Evolutionary conservation across 192 early-diverging fungal species (phyloP).

Genomic region (Coemansia sp.): DNA sequence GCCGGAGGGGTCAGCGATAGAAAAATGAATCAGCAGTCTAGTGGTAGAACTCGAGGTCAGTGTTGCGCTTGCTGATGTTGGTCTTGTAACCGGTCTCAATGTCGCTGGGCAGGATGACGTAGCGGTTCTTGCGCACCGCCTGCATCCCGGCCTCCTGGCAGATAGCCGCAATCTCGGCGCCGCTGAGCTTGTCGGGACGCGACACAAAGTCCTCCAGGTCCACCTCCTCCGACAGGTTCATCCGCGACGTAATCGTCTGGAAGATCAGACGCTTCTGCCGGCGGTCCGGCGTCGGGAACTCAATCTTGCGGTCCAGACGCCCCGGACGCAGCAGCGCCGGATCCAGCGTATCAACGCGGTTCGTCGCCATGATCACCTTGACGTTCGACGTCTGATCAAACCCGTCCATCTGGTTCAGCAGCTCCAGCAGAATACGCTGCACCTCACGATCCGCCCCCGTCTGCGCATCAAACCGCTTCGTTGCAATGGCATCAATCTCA

Average conservation of each 20-base stretch:
- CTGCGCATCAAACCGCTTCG: constrained; percentile 97
- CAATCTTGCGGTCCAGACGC: constrained; percentile 96
- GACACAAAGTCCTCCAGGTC: constrained; percentile 97
- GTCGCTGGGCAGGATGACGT: constrained; percentile 91
- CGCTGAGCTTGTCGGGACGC: constrained; percentile 91
- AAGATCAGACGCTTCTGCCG: constrained; percentile 97
- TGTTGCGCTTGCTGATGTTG: constrained; percentile 94
- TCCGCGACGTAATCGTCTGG: constrained; percentile 88
- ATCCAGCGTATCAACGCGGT: constrained; percentile 94
- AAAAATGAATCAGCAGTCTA: constrained; percentile 37
- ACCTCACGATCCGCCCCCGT: constrained; percentile 98
- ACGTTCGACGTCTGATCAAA: constrained; percentile 98
- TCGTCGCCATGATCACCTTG: constrained; percentile 99
- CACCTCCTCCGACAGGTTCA: constrained; percentile 97
- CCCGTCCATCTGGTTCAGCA: constrained; percentile 99
- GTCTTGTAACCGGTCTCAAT: constrained; percentile 95
- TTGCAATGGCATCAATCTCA: constrained; percentile 97
- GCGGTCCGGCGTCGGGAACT: constrained; percentile 96
- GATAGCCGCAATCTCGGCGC: constrained; percentile 96
- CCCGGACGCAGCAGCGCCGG: constrained; percentile 95
- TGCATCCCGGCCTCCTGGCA: constrained; percentile 98
- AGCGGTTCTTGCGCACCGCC: constrained; percentile 96
- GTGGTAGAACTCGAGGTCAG: constrained; percentile 94
- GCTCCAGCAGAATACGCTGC: constrained; percentile 93
- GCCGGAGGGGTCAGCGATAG: no score